phyloP scores from a whole-genome alignment of 176 grass and related monocot species.

The Coix lacrymajobi region DNA sequence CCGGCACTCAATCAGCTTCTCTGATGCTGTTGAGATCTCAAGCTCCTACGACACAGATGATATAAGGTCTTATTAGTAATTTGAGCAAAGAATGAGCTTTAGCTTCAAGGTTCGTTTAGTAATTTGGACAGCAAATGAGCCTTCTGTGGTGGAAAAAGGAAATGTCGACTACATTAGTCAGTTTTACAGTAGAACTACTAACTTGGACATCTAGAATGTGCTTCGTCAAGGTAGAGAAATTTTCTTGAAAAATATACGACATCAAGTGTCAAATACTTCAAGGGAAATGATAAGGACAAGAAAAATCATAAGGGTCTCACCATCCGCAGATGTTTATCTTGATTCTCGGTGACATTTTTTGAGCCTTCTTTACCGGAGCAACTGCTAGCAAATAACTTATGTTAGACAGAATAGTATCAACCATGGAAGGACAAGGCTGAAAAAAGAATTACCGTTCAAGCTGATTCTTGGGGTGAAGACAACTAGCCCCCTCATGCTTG shows the following conservation, averaged over 20 bases:
- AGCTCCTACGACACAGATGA: constrained; percentile 31
- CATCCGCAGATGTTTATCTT: constrained; percentile 49
- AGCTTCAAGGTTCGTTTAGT: not conserved
- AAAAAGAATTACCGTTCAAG: constrained; percentile 39
- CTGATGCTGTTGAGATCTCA: constrained; percentile 66
- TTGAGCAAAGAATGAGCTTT: not conserved
- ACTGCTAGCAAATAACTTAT: constrained; percentile 19
- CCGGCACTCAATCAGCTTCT: constrained; percentile 76
- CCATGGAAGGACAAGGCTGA: not conserved
- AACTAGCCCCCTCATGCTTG: constrained; percentile 17
- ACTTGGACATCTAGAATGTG: not conserved
- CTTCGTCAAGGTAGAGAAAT: not conserved
- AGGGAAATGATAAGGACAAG: not conserved
- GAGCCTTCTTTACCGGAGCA: constrained; percentile 24
- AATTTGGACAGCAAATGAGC: not conserved
- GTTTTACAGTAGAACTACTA: not conserved
- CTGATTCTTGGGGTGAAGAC: constrained; percentile 32
- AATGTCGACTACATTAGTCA: not conserved
- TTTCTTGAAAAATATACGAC: not conserved
- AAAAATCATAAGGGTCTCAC: constrained; percentile 41
- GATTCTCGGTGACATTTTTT: constrained; percentile 29
- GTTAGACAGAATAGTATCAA: constrained; percentile 13
- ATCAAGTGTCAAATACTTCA: not conserved
- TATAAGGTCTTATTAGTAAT: not conserved
- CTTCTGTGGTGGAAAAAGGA: not conserved